These are phyloP conservation scores for Zarea fungicola DNA, from an alignment of 2,329 filamentous ascomycete genomes.

Conservation along the genomic window DNA sequence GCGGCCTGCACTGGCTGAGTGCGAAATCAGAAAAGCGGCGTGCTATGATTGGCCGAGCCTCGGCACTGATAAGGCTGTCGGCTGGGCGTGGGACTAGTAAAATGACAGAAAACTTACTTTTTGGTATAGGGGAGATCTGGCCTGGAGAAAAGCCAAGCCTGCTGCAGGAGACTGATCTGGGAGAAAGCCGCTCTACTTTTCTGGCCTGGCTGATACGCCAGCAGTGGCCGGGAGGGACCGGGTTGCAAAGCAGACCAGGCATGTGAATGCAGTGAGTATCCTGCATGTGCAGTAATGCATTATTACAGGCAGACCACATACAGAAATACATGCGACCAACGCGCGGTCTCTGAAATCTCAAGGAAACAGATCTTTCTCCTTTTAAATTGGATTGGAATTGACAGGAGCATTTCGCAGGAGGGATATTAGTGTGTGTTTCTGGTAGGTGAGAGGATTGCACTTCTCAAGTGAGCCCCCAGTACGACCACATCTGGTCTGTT, in stretches of 20 bases:
- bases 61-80: constrained; percentile 14
- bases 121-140: constrained; percentile 1
- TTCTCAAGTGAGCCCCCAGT: too few species aligned
- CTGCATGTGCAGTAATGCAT: too few species aligned
- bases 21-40: constrained; percentile 1
- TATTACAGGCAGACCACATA: too few species aligned
- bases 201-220: not conserved
- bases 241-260: not conserved
- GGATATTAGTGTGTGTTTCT: too few species aligned
- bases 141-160: not conserved
- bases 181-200: not conserved
- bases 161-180: too few species aligned
- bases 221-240: constrained; percentile 8
- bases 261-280: not conserved
- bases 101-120: not conserved
- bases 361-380: too few species aligned
- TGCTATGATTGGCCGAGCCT: constrained; percentile 12
- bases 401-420: too few species aligned
- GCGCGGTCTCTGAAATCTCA: too few species aligned
- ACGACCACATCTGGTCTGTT: too few species aligned
- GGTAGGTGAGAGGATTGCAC: too few species aligned
- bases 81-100: constrained; percentile 5
- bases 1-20: not conserved
- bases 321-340: too few species aligned
- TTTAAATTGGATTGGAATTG: too few species aligned